Base-by-base conservation (phyloP, 495 filamentous ascomycete genomes). In the Penicillium psychrofluorescens region DNA sequence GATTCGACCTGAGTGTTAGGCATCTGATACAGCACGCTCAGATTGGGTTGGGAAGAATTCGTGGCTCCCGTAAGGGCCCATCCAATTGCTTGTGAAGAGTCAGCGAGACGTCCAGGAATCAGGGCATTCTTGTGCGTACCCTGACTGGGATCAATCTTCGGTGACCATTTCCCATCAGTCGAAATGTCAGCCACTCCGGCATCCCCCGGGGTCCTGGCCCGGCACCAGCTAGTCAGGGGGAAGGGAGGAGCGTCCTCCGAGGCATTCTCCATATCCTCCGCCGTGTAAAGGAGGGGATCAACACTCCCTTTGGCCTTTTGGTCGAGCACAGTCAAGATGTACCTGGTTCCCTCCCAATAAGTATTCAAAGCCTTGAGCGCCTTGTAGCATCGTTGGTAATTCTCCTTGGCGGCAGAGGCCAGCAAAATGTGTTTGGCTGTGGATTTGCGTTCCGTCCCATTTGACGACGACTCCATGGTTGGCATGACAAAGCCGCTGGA, bases 281-380 rank as follows among this genome's bases (percentile, higher is more conserved):
- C 74, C 0, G 84, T 86, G 51, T 84, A 90, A 1, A 88, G 77
- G 41, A 91, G 75, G 10, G 85, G 87, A 56, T 94, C 85, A 49
- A 82, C 83, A 39, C 88, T 85, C 11, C 88, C 88, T 53, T 88
- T 86, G 11, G 85, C 82, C 58, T 89, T 90, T 51, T 90, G 86
- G 56, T 94, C 85, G n/a, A 94, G 63, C 1, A 86, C 85, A 1
- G 83, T 88, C 13, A 94, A 66, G 32, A 94, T 94, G 60, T 94
- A 94, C 40, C 80, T 78, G n/a, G 86, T 83, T 2, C 88, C 88
- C 42, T 82, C 81, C 88, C 88, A 94, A 56, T 90, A 90, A 2
- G 76, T 71, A 43, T 90, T 79, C 29, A 91, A 65, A 39, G 84
- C 78, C 51, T 86, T 79, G 13, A 94, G 58, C 2, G 86, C 84